Evolutionary conservation across 176 grass and related monocot species (phyloP), one percentile per base, ranked within the genome.

Genomic region (Poa pratensis): DNA sequence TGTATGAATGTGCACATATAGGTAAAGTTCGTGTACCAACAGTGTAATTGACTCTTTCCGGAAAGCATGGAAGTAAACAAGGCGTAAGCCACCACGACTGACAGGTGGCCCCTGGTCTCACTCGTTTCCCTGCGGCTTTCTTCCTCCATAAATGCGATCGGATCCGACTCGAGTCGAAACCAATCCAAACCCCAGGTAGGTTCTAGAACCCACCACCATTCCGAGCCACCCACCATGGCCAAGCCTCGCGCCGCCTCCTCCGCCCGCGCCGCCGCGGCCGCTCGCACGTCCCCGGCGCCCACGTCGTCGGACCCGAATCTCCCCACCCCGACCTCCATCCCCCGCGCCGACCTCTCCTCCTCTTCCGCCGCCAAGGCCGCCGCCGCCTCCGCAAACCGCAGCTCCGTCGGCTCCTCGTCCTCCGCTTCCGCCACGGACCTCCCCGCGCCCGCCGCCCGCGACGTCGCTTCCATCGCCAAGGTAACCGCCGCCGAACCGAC

Each of bases 181-280:
- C 71, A 74, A 3, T 10, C 23, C 14, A 5, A 65, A 32, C 22
- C 43, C 69, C 19, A 73, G 70, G n/a, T 48, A 73, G 70, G n/a
- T 48, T 73, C 43, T 23, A 16, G 22, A 27, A 27, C 70, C 40
- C 68, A 15, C 39, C 34, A 35, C 34, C 69, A 26, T 72, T 48
- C 69, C n/a, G 69, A 23, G 22, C 6, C 24, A 52, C 18, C 6
- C 24, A 52, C 18, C 88, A 89, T 89, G 88, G 78, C 79, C 11
- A 82, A 86, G 75, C 53, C 54, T 27, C 77, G 73, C 32, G 24
- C 52, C 28, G 83, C 42, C 53, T 3, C 71, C 68, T 4, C 87
- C 62, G 5, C 79, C 57, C 87, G 81, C 75, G 30, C 75, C 81
- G 30, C 48, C 30, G 14, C 64, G 34, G 35, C 70, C 50, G 19